These are phyloP conservation scores for Paramecium biaurelia DNA, from an alignment of 73 alveolate genomes.

Conservation along the genomic window DNA sequence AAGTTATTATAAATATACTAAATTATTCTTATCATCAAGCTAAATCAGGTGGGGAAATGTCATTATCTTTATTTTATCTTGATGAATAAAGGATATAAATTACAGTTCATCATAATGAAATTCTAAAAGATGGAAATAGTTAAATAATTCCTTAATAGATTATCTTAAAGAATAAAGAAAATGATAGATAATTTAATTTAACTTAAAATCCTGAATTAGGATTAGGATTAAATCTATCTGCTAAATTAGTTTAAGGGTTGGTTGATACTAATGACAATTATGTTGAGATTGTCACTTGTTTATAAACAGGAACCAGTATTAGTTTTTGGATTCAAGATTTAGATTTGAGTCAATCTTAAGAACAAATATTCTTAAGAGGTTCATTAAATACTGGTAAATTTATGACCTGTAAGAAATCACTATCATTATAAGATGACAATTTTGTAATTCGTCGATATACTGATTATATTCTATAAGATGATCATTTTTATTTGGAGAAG, in stretches of 20 bases:
- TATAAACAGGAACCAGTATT: not conserved
- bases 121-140: not conserved
- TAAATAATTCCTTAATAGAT: not conserved
- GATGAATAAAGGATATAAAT: not conserved
- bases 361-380: not conserved
- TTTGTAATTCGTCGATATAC: not conserved
- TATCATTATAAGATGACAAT: not conserved
- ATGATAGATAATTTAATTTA: not conserved
- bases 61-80: not conserved
- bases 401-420: not conserved
- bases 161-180: not conserved
- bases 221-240: not conserved
- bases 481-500: not conserved
- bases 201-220: not conserved
- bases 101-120: not conserved
- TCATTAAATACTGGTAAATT: not conserved
- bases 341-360: not conserved
- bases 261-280: not conserved
- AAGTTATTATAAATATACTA: not conserved
- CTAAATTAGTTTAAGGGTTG: not conserved
- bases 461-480: not conserved
- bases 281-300: not conserved
- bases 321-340: constrained; percentile 7
- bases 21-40: not conserved
- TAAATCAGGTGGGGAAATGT: not conserved